Percentiles rank a stretch among this genome's conserved stretches.
phyloP scores from a whole-genome alignment of 768 basidiomycete genomes.

The Lactarius sp. region DNA sequence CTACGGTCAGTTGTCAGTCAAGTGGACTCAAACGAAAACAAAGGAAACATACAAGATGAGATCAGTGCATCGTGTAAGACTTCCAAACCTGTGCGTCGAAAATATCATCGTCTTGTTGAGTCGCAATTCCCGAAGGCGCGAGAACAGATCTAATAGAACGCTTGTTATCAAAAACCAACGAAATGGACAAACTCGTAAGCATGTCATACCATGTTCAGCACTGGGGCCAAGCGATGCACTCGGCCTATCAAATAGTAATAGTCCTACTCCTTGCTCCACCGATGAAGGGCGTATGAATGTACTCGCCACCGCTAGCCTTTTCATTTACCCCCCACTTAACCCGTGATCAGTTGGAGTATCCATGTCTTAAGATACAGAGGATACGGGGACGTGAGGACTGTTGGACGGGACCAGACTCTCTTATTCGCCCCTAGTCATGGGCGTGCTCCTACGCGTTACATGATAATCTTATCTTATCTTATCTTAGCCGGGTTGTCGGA shows the following conservation, averaged over 20 bases:
- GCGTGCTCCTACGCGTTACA: no score
- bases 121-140: constrained; percentile 58
- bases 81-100: constrained; percentile 68
- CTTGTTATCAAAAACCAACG: not conserved
- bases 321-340: constrained; percentile 72
- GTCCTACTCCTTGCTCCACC: constrained; percentile 44
- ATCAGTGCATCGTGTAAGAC: constrained; percentile 55
- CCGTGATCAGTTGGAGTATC: not conserved
- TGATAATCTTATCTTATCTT: no score
- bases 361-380: no score
- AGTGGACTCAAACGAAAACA: not conserved
- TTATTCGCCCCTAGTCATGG: no score
- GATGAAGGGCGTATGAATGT: constrained; percentile 66
- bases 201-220: constrained; percentile 58
- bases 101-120: constrained; percentile 83
- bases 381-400: no score
- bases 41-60: constrained; percentile 17
- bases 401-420: no score
- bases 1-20: constrained; percentile 33
- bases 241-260: constrained; percentile 68
- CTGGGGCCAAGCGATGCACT: constrained; percentile 69
- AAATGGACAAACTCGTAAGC: not conserved
- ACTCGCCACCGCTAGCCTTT: constrained; percentile 66
- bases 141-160: constrained; percentile 51
- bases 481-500: no score